Evolutionary conservation across 805 yeast genomes (phyloP).

Genomic region (Metschnikowia corniflorae): DNA sequence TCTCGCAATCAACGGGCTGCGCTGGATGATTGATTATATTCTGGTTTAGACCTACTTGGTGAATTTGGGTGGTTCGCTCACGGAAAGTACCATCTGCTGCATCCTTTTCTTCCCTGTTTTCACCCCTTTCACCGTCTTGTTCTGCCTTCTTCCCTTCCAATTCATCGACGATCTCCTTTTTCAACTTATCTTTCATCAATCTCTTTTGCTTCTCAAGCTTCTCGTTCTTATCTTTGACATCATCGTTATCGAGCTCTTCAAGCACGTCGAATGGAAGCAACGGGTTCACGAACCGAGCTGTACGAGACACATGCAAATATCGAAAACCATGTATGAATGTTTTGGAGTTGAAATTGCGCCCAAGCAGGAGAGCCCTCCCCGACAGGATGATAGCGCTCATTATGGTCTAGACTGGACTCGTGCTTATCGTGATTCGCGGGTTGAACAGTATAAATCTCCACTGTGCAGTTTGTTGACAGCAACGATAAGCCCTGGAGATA

Average conservation of each 20-base stretch:
- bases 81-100: background rate
- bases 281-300: slow-evolving; percentile 31
- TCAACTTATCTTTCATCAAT: slow-evolving; percentile 24
- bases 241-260: slow-evolving; percentile 35
- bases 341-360: too few relatives aligned
- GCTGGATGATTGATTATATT: background rate
- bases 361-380: too few relatives aligned
- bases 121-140: background rate
- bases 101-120: background rate
- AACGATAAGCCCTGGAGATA: too few relatives aligned
- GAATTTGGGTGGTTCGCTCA: slow-evolving; percentile 3
- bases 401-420: too few relatives aligned
- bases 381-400: too few relatives aligned
- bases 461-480: too few relatives aligned
- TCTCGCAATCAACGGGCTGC: background rate
- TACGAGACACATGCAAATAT: too few relatives aligned
- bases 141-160: slow-evolving; percentile 7
- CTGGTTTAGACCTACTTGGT: slow-evolving; percentile 4
- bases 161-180: slow-evolving; percentile 18
- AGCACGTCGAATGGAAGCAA: slow-evolving; percentile 40
- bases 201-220: slow-evolving; percentile 27
- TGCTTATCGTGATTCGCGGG: too few relatives aligned
- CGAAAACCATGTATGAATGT: too few relatives aligned
- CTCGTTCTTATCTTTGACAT: slow-evolving; percentile 24
- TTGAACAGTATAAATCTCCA: too few relatives aligned